Conservation (phyloP, 2,329 filamentous ascomycete species). For the Pyrenochaeta sp. region DNA sequence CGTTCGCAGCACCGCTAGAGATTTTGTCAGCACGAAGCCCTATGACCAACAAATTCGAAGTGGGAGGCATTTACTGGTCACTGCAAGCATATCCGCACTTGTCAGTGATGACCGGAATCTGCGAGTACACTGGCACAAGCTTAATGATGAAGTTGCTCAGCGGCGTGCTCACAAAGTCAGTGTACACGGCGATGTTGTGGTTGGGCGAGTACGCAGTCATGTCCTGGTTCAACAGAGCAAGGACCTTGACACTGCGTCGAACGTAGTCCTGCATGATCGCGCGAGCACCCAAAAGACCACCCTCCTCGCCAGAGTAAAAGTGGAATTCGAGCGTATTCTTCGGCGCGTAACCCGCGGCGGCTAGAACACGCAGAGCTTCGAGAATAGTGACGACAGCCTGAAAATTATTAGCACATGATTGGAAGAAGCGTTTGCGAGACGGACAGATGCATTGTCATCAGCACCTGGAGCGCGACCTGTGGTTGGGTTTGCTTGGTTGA, state of each 20-base stretch:
- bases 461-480: slow-evolving; percentile 84
- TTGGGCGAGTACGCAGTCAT: slow-evolving; percentile 85
- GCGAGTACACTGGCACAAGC: slow-evolving; percentile 32
- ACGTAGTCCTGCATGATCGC: slow-evolving; percentile 84
- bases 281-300: slow-evolving; percentile 82
- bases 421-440: slow-evolving; percentile 77
- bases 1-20: slow-evolving; percentile 67
- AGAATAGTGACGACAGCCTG: slow-evolving; percentile 74
- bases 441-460: slow-evolving; percentile 89
- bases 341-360: slow-evolving; percentile 73
- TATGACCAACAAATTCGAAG: not conserved
- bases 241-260: slow-evolving; percentile 66
- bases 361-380: slow-evolving; percentile 81
- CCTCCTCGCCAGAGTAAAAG: slow-evolving; percentile 93
- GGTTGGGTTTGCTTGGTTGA: slow-evolving; percentile 86
- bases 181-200: slow-evolving; percentile 64
- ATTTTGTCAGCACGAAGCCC: not conserved
- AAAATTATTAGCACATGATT: not conserved
- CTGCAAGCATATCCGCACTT: slow-evolving; percentile 84
- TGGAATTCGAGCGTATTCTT: slow-evolving; percentile 92
- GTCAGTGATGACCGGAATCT: slow-evolving; percentile 78
- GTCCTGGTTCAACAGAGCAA: slow-evolving; percentile 95
- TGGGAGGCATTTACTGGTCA: slow-evolving; percentile 59
- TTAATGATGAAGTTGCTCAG: slow-evolving; percentile 38
- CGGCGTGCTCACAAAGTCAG: slow-evolving; percentile 80